Evolutionary conservation across 2,329 filamentous ascomycete species (phyloP), one percentile per base, ranked within the genome.

Genomic region (Aspergillus cejpii): DNA sequence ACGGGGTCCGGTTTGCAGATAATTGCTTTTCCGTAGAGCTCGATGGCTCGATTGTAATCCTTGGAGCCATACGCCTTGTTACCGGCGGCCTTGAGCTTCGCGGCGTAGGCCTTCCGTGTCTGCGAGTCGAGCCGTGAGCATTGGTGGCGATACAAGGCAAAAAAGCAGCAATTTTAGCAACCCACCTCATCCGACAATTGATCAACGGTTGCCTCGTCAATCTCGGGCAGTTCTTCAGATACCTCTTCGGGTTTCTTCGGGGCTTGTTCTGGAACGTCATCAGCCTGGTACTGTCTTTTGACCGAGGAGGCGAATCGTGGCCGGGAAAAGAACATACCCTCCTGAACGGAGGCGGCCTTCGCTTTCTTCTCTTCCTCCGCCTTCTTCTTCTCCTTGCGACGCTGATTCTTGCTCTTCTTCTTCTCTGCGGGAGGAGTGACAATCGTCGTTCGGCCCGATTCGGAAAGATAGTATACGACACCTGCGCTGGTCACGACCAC

Each of bases 11-110:
- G 85, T 74, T 92, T 94, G 84, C 92, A 97, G 41, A 97, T 74
- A 59, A 98, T 94, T 40, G 92, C 92, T 73, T 94, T 87, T 55
- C 87, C 87, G 72, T 98, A 98, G 27, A 98, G 81, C 3, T 90
- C 85, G 64, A 98, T 98, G 56, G 92, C 92, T 60, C 81, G 83
- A 70, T 88, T 84, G 72, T 96, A 96, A 62, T 94, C 86, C 73
- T 96, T 97, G 56, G 83, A 82, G 49, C 88, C 89, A 62, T 96
- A 98, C 6, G 92, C 88, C 72, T 92, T 94, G 77, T 98, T 98
- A 49, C 92, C 92, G 21, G 87, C 86, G 50, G 87, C 87, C 77
- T 98, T 98, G 56, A 98, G 75, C 74, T 94, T 94, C 47, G 82
- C 83, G 26, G 92, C 89, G 68, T 87, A 92, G 45, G 88, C 82